Conservation (phyloP, 2,329 filamentous ascomycete species). For the Sclerotinia subarctica region DNA sequence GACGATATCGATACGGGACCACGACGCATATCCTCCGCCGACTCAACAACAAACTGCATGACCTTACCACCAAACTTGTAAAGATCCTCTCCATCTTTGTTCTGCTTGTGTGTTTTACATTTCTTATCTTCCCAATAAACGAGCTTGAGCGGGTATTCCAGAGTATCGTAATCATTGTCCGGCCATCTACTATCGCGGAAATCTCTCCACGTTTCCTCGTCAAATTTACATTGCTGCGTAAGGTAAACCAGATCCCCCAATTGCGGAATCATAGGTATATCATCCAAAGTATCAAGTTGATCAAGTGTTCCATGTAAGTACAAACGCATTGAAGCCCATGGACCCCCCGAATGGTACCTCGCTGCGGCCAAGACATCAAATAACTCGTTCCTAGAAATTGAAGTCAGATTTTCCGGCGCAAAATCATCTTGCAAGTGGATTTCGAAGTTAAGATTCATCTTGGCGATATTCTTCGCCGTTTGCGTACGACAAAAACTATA, state of each 20-base stretch:
- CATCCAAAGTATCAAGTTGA: background rate
- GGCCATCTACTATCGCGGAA: background rate
- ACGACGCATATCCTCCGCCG: background rate
- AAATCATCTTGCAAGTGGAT: background rate
- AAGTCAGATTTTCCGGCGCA: background rate
- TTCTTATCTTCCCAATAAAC: background rate
- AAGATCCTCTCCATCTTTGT: no score
- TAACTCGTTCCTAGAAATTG: background rate
- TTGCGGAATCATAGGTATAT: background rate
- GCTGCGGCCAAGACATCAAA: fast-evolving
- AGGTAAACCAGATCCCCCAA: background rate
- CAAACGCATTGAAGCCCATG: background rate
- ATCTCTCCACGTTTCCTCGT: background rate
- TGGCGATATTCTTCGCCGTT: fast-evolving
- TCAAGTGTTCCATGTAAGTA: background rate
- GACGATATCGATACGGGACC: background rate
- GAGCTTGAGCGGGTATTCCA: background rate
- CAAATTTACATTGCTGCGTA: background rate
- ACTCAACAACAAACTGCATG: background rate
- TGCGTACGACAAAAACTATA: background rate
- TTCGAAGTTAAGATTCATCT: background rate
- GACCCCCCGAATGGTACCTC: fast-evolving
- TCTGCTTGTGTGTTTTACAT: fast-evolving
- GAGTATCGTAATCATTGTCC: fast-evolving
- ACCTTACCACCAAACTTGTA: slow-evolving; percentile 5